phyloP scores from a whole-genome alignment of 2,329 filamentous ascomycete genomes.

The Stachybotrys echinatus region DNA sequence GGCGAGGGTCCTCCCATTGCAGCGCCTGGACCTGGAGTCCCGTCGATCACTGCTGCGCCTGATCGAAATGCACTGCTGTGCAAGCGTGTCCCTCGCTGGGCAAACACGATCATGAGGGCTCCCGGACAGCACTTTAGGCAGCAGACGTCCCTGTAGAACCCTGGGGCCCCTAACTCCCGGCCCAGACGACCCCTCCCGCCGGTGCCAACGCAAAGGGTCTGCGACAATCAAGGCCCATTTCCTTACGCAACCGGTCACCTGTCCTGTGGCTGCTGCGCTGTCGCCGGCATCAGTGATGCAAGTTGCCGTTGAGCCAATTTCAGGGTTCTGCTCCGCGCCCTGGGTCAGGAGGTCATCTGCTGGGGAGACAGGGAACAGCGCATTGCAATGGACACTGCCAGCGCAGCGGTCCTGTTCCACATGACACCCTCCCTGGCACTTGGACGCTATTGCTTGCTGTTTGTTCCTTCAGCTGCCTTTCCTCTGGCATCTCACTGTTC shows the following conservation, averaged over 20 bases:
- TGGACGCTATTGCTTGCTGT: not conserved
- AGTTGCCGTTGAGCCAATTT: not conserved
- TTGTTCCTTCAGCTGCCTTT: no score
- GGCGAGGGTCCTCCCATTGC: not conserved
- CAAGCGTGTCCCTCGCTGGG: not conserved
- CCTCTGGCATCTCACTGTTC: not conserved
- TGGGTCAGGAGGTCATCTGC: not conserved
- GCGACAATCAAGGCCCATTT: slow-evolving; percentile 1
- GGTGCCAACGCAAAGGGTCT: slow-evolving; percentile 8
- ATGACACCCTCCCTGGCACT: not conserved
- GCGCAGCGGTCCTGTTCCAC: not conserved
- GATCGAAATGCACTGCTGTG: not conserved
- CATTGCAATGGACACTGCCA: not conserved
- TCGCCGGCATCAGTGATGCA: not conserved
- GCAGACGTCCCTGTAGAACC: not conserved
- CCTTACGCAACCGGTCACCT: not conserved
- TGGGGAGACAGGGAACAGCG: not conserved
- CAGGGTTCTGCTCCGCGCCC: not conserved
- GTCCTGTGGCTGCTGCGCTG: not conserved
- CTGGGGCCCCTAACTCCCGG: not conserved
- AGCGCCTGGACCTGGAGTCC: not conserved
- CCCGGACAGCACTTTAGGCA: not conserved
- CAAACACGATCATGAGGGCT: not conserved
- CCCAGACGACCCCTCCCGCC: not conserved
- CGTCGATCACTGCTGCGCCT: slow-evolving; percentile 1